Percentiles rank a stretch among this genome's conserved stretches.
phyloP scores from a whole-genome alignment of 805 yeast species.

The Ogataea parapolymorpha region DNA sequence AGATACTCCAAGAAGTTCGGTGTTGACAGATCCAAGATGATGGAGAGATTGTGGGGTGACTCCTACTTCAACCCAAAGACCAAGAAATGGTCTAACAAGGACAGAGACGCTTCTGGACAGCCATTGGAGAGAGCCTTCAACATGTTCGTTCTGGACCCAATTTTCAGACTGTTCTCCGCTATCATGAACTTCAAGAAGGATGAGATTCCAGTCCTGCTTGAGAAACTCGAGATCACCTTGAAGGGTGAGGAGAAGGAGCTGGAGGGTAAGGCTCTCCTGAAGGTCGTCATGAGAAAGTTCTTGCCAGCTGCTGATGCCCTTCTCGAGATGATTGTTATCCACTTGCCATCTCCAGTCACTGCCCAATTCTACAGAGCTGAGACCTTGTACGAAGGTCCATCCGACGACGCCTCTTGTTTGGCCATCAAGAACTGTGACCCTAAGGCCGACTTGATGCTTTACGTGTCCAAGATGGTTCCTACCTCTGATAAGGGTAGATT shows the following conservation, averaged over 20 bases:
- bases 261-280: constrained; percentile 97
- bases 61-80: constrained; percentile 99
- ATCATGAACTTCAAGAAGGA: constrained; percentile 99
- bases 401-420: constrained; percentile 82
- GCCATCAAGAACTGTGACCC: constrained; percentile 99
- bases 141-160: constrained; percentile 98
- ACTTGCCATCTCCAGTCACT: constrained; percentile 99
- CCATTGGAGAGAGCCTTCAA: constrained; percentile 98
- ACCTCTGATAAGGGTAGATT: constrained; percentile 99
- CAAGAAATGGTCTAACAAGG: constrained; percentile 98
- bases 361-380: constrained; percentile 99
- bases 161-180: constrained; percentile 94
- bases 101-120: constrained; percentile 93
- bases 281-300: constrained; percentile 99
- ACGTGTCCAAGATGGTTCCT: constrained; percentile 99
- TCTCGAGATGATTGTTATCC: constrained; percentile 96
- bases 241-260: constrained; percentile 97
- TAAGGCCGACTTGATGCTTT: constrained; percentile 95
- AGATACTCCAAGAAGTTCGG: constrained; percentile 99
- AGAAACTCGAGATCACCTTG: constrained; percentile 88
- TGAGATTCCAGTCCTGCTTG: constrained; percentile 86
- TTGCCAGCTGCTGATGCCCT: constrained; percentile 99
- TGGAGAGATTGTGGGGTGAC: constrained; percentile 99
- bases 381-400: constrained; percentile 98
- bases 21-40: constrained; percentile 97